Base-by-base conservation (phyloP, 1,284 basidiomycete species). In the Rhodotorula sp. region DNA sequence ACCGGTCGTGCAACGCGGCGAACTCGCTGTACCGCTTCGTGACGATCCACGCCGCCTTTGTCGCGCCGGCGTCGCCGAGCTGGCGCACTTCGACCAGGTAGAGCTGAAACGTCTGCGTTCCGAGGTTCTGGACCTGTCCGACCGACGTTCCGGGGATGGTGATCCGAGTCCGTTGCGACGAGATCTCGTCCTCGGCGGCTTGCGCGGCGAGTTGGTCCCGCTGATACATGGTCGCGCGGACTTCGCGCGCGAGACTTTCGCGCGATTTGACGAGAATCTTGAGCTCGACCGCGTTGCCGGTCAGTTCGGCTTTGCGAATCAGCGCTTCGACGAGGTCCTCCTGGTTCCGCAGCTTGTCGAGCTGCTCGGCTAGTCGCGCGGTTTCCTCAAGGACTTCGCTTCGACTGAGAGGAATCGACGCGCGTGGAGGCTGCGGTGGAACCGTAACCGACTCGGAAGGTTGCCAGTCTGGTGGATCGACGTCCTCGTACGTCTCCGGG, bases 21-120 rank as follows among this genome's bases (percentile, higher is more conserved):
- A 99, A 99, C 80, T 98, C 95, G 80, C 93, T 97, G 81, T 97
- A 99, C 71, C 96, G 84, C 74, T 94, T 85, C 7, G 92, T 89
- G 4, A 97, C 90, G 39, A 93, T 89, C 96, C 96, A 98, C 4
- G 91, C 91, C 2, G 90, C 90, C 2, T 87, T 83, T 78, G 89
- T 88, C 61, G 85, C 87, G 6, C 89, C 91, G 78, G 93, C 91
- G 0, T 83, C 81, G n/a, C 86, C 88, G 34, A 92, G 84, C 78
- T 96, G 93, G 79, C 91, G 90, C 2, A 99, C 88, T 80, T 97
- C 91, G 59, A 98, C 86, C n/a, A 93, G 86, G 80, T 97, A 99
- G 51, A 93, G 86, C 49, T 95, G 92, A 39, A 97, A 92, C 18
- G 49, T 65, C 60, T 74, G 70, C 29, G 62, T 57, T 3, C 74